phyloP scores from a whole-genome alignment of 371 early-diverging fungal species.

The Rhizomucor miehei region DNA sequence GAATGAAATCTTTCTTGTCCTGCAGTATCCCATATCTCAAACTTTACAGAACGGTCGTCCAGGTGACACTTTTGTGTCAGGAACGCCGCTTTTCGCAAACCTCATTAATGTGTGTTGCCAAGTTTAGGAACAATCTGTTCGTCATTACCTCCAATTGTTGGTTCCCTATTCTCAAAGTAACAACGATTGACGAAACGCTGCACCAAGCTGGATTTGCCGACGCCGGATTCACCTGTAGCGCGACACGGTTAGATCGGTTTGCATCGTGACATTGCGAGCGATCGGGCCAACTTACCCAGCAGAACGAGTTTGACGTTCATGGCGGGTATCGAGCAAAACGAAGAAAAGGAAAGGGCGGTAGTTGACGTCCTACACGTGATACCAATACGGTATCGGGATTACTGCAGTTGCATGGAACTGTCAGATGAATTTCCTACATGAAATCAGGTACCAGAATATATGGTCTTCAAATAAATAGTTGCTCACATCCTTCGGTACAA shows the following conservation, averaged over 20 bases:
- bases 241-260: not conserved
- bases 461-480: no score
- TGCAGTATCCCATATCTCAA: conserved; percentile 95
- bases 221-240: conserved; percentile 77
- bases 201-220: conserved; percentile 82
- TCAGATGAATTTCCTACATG: no score
- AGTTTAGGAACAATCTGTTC: no score
- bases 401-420: no score
- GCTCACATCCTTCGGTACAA: no score
- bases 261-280: not conserved
- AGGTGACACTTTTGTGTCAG: conserved; percentile 69
- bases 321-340: conserved; percentile 5
- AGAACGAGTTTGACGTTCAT: conserved; percentile 22
- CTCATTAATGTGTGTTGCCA: not conserved
- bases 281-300: conserved; percentile 11
- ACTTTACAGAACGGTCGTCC: conserved; percentile 71
- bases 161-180: conserved; percentile 94
- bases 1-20: conserved; percentile 89
- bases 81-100: conserved; percentile 64
- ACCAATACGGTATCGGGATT: no score
- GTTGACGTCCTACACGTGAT: not conserved
- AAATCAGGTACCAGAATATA: no score
- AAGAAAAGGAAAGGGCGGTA: not conserved
- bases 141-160: conserved; percentile 90
- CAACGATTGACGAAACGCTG: conserved; percentile 91